Conservation (phyloP, 2,329 filamentous ascomycete species). For the Cucurbitaria berberidis region DNA sequence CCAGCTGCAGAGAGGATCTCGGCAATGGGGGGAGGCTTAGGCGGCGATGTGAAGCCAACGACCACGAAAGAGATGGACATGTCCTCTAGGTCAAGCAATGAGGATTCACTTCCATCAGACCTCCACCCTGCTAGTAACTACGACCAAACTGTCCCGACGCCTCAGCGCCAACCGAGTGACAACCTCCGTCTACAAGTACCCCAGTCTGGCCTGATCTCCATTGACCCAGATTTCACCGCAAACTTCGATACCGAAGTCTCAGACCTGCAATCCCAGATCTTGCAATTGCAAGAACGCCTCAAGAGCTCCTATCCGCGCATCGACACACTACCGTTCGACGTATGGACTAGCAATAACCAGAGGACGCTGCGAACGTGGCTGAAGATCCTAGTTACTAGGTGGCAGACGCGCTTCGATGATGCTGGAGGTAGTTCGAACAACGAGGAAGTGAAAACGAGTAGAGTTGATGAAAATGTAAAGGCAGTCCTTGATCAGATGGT, state of each 20-base stretch:
- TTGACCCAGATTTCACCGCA: slow-evolving; percentile 30
- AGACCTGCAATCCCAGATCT: slow-evolving; percentile 29
- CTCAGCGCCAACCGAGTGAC: slow-evolving; percentile 8
- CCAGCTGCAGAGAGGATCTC: no score
- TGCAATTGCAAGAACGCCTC: slow-evolving; percentile 26
- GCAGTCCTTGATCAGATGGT: slow-evolving; percentile 35
- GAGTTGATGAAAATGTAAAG: slow-evolving; percentile 17
- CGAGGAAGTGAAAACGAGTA: neutral
- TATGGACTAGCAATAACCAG: slow-evolving; percentile 28
- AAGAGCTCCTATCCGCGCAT: slow-evolving; percentile 31
- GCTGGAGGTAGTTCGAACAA: neutral
- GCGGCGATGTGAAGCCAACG: no score
- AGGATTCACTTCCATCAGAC: no score
- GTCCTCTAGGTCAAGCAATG: no score
- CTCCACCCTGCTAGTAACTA: no score
- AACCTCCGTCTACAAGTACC: slow-evolving; percentile 20
- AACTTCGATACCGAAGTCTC: slow-evolving; percentile 18
- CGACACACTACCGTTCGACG: slow-evolving; percentile 32
- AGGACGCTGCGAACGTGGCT: slow-evolving; percentile 35
- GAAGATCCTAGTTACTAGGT: slow-evolving; percentile 32
- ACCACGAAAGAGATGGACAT: neutral
- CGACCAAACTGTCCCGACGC: neutral
- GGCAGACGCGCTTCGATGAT: slow-evolving; percentile 28
- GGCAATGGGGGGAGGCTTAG: no score
- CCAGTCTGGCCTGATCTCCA: slow-evolving; percentile 5